Evolutionary conservation across 129 eudicot species (phyloP).

Genomic region (Artemisia annua): DNA sequence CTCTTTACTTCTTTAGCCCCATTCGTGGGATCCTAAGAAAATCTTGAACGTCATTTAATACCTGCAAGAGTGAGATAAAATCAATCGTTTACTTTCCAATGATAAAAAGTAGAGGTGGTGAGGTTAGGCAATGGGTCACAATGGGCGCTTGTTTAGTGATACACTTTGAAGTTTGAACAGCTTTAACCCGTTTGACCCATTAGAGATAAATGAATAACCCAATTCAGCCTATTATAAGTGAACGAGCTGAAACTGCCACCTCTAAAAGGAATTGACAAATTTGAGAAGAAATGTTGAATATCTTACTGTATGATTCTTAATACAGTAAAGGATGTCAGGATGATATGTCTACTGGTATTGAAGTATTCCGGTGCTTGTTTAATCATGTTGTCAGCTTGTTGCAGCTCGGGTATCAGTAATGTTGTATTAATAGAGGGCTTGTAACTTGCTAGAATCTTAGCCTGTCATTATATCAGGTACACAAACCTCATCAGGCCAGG

Average conservation of each 20-base stretch:
- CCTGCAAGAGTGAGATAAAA: slow-evolving; percentile 32
- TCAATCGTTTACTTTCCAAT: neutral
- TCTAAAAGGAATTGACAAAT: no score
- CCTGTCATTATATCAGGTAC: slow-evolving; percentile 42
- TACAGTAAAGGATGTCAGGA: no score
- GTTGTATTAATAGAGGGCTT: slow-evolving; percentile 62
- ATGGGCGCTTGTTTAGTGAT: neutral
- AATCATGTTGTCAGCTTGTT: no score
- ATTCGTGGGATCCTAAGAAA: slow-evolving; percentile 81
- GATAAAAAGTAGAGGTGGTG: slow-evolving; percentile 1
- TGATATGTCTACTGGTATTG: no score
- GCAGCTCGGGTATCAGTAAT: slow-evolving; percentile 56
- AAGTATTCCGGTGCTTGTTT: no score
- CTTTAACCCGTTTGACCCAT: neutral
- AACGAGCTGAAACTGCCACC: no score
- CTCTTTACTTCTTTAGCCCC: no score
- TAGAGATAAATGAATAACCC: slow-evolving; percentile 5
- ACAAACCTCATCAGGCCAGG: no score
- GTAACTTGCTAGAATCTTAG: slow-evolving; percentile 78
- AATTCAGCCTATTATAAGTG: neutral
- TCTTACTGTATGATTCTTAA: no score
- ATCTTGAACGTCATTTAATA: slow-evolving; percentile 76
- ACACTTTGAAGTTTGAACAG: neutral
- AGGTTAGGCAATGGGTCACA: neutral
- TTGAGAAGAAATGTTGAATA: no score